Conservation (phyloP, 1,139 yeast genomes). For the Geotrichum macrosporum region DNA sequence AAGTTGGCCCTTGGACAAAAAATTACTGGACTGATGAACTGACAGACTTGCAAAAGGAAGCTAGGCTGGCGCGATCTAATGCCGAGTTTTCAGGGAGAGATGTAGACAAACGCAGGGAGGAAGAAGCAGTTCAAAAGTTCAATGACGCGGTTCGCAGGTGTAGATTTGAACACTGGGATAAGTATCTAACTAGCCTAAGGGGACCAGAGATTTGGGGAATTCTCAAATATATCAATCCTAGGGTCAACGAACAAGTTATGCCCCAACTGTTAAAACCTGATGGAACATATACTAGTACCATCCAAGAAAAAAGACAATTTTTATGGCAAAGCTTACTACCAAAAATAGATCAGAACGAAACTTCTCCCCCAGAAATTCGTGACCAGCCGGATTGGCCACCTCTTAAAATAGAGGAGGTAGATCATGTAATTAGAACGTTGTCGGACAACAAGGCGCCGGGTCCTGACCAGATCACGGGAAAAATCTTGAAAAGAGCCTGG, state of each 20-base stretch:
- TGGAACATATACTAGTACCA: not conserved
- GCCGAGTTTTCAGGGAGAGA: no score
- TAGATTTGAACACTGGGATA: not conserved
- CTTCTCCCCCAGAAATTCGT: not conserved
- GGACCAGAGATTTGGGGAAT: constrained; percentile 1
- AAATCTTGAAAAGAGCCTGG: no score
- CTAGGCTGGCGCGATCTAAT: not conserved
- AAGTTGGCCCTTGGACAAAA: constrained; percentile 2
- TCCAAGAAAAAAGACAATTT: not conserved
- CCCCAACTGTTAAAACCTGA: constrained; percentile 2
- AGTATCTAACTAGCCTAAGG: not conserved
- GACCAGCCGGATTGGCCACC: not conserved
- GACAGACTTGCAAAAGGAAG: not conserved
- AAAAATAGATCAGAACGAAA: not conserved
- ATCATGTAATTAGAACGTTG: no score
- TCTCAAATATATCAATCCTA: not conserved
- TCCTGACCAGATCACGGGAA: no score
- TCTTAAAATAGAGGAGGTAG: no score
- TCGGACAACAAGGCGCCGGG: no score
- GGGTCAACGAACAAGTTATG: constrained; percentile 1
- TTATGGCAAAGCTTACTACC: constrained; percentile 3
- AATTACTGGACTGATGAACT: constrained; percentile 1
- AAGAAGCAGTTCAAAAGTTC: not conserved
- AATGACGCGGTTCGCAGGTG: not conserved
- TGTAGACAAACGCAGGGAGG: not conserved